Evolutionary conservation across 345 rosid genomes (phyloP).

Genomic region (Hevea brasiliensis): DNA sequence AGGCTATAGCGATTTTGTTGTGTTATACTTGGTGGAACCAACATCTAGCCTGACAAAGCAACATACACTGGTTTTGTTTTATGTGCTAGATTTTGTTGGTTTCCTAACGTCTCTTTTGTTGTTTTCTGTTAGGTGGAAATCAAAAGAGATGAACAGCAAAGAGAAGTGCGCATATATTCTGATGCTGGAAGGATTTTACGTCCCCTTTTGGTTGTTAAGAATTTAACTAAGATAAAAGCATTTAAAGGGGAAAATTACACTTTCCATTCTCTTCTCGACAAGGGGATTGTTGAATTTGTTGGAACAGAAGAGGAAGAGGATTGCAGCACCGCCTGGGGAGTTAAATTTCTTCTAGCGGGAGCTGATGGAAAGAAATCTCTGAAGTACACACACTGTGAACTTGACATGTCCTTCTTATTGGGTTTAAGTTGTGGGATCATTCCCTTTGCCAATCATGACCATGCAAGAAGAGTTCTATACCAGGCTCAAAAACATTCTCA

Average conservation of each 20-base stretch:
- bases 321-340: constrained; percentile 66
- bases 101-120: background rate
- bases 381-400: constrained; percentile 71
- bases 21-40: background rate
- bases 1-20: background rate
- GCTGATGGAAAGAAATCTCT: constrained; percentile 33
- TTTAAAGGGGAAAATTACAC: constrained; percentile 48
- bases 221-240: constrained; percentile 47
- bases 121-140: constrained; percentile 66
- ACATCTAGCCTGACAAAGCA: background rate
- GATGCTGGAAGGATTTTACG: constrained; percentile 92
- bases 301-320: constrained; percentile 97
- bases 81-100: constrained; percentile 8
- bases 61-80: background rate
- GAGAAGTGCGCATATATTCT: constrained; percentile 74
- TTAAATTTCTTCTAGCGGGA: constrained; percentile 51
- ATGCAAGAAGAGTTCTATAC: constrained; percentile 85
- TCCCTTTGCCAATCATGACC: constrained; percentile 89
- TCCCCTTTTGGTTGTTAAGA: constrained; percentile 81
- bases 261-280: constrained; percentile 61
- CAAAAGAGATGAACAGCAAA: constrained; percentile 61
- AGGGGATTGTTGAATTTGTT: constrained; percentile 68
- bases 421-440: constrained; percentile 87
- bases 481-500: constrained; percentile 88
- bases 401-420: constrained; percentile 75